Percentiles rank a stretch among this genome's conserved stretches.
Conservation (phyloP, 2,329 filamentous ascomycete species). For the Pseudogymnoascus sp. region DNA sequence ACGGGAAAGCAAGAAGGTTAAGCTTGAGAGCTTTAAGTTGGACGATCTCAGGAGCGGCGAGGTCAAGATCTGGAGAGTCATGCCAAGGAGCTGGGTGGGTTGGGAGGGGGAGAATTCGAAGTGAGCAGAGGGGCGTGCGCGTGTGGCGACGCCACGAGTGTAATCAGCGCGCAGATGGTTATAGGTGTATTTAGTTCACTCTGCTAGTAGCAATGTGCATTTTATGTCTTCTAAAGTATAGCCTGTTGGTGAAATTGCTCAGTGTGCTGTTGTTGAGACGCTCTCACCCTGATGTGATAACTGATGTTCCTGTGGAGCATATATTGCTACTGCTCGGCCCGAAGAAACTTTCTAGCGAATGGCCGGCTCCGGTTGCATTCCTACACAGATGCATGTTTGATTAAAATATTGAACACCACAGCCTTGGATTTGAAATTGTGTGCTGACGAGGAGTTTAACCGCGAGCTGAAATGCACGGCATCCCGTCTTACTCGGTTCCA, state of each 20-base stretch:
- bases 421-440: not conserved
- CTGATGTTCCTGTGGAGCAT: not conserved
- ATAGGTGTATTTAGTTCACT: conserved; percentile 4
- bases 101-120: conserved; percentile 60
- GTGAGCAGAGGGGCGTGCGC: not conserved
- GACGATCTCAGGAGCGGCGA: conserved; percentile 88
- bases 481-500: not conserved
- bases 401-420: not conserved
- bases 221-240: not conserved
- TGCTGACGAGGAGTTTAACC: not conserved
- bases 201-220: conserved; percentile 6
- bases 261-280: no score
- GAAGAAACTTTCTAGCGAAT: not conserved
- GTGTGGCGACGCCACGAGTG: not conserved
- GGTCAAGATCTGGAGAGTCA: conserved; percentile 94
- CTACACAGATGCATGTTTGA: not conserved
- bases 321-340: not conserved
- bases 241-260: not conserved
- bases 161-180: not conserved
- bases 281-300: not conserved
- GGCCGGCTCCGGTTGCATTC: not conserved
- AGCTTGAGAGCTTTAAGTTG: conserved; percentile 87
- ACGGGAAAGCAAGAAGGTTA: conserved; percentile 85
- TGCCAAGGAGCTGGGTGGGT: conserved; percentile 84
- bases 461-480: not conserved